Conservation (phyloP, 495 filamentous ascomycete genomes). For the Penicillium longicatenatum region DNA sequence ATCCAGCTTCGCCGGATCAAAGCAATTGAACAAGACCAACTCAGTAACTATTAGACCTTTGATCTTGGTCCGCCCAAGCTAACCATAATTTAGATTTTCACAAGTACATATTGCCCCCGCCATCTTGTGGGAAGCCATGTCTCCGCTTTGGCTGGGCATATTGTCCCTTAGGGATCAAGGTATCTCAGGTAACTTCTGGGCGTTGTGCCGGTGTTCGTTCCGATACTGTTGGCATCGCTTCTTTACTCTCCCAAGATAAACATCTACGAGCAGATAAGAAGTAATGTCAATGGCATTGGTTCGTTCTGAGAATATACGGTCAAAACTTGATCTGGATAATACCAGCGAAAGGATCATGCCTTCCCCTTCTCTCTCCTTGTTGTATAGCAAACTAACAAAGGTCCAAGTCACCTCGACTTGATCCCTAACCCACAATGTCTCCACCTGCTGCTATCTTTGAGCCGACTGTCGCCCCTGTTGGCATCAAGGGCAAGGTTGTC, state of each 20-base stretch:
- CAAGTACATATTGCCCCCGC: conserved; percentile 29
- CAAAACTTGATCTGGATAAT: conserved; percentile 99
- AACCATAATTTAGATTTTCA: conserved; percentile 16
- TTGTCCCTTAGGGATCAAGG: conserved; percentile 56
- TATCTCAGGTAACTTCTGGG: conserved; percentile 61
- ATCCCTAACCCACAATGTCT: conserved; percentile 63
- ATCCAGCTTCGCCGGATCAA: conserved; percentile 3
- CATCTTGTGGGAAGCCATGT: conserved; percentile 42
- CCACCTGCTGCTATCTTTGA: conserved; percentile 65
- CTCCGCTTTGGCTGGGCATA: conserved; percentile 40
- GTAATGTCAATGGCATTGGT: conserved; percentile 34
- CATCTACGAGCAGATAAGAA: not conserved
- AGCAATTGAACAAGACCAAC: conserved; percentile 1
- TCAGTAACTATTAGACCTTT: conserved; percentile 25
- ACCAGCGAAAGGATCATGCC: conserved; percentile 98
- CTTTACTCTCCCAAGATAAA: conserved; percentile 1
- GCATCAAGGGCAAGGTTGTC: conserved; percentile 49
- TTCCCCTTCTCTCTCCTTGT: conserved; percentile 44
- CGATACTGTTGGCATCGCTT: conserved; percentile 20
- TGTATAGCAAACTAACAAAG: conserved; percentile 40
- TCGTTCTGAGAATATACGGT: conserved; percentile 95
- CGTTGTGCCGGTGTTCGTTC: conserved; percentile 71
- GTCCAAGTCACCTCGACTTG: conserved; percentile 39
- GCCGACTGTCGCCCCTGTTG: conserved; percentile 41
- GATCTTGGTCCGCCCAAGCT: conserved; percentile 12